phyloP scores from a whole-genome alignment of 2,329 filamentous ascomycete species.

The Fusarium sp. region DNA sequence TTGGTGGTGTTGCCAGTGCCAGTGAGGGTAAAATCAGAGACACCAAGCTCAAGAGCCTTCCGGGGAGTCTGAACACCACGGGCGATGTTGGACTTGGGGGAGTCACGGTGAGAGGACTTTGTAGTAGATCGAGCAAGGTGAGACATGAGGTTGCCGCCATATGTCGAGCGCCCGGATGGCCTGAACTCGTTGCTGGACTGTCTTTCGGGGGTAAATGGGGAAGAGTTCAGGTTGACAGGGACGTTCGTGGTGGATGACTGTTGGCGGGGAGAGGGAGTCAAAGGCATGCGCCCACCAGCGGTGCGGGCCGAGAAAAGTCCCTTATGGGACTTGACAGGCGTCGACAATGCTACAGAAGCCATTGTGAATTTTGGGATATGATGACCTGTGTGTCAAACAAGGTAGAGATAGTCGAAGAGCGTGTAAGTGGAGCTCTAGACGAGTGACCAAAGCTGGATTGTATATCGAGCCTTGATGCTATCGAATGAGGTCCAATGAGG shows the following conservation, averaged over 20 bases:
- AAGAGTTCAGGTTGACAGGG: conserved; percentile 68
- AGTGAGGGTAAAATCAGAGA: conserved; percentile 91
- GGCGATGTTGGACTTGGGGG: conserved; percentile 96
- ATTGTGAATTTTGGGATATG: conserved; percentile 63
- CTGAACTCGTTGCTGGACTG: conserved; percentile 62
- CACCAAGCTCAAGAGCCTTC: conserved; percentile 84
- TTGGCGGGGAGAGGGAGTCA: conserved; percentile 89
- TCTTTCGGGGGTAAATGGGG: conserved; percentile 81
- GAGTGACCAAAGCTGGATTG: conserved; percentile 60
- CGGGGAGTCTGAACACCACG: conserved; percentile 79
- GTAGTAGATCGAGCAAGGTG: conserved; percentile 78
- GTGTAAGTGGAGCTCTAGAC: conserved; percentile 49
- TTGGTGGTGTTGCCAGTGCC: conserved; percentile 76
- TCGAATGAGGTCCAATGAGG: conserved; percentile 67
- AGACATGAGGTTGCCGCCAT: conserved; percentile 80
- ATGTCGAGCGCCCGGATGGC: conserved; percentile 75
- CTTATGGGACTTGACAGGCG: conserved; percentile 93
- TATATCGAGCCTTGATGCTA: conserved; percentile 52
- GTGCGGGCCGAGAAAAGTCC: conserved; percentile 92
- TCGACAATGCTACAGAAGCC: conserved; percentile 84
- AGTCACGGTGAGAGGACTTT: conserved; percentile 79
- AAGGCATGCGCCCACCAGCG: conserved; percentile 91
- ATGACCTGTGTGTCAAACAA: conserved; percentile 17
- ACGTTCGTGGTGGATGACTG: conserved; percentile 63
- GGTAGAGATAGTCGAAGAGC: conserved; percentile 9